Conservation (phyloP, 2,329 filamentous ascomycete species). For the Colletotrichum sp. region DNA sequence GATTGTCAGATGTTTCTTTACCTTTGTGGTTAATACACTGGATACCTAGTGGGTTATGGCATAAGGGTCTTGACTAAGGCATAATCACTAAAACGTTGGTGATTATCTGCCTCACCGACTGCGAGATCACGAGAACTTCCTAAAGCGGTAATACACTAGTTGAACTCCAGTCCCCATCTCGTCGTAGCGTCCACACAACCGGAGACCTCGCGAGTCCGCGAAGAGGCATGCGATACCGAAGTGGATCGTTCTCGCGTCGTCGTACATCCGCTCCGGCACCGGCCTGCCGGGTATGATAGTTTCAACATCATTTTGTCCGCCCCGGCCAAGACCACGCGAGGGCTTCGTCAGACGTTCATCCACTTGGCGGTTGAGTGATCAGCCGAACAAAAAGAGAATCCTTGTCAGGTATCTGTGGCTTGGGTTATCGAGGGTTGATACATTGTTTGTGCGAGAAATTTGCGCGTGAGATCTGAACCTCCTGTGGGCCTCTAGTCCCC, state of each 20-base stretch:
- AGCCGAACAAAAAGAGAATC: not conserved
- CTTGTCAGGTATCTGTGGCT: not conserved
- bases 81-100: not conserved
- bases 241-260: not conserved
- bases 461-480: not conserved
- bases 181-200: not conserved
- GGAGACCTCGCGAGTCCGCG: not conserved
- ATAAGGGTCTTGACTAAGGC: not conserved
- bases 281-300: not conserved
- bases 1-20: not conserved
- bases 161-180: not conserved
- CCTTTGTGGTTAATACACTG: not conserved
- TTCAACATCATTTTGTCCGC: not conserved
- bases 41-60: not conserved
- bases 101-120: not conserved
- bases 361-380: not conserved
- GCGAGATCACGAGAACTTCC: not conserved
- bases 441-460: not conserved
- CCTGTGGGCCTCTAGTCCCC: not conserved
- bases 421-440: not conserved
- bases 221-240: not conserved
- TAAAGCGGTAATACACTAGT: not conserved
- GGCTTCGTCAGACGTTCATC: rapidly evolving
- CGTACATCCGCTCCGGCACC: not conserved
- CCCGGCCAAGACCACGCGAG: not conserved